Evolutionary conservation across 2,329 filamentous ascomycete species (phyloP), one percentile per base, ranked within the genome.

Genomic region (Beauveria rudraprayagi): DNA sequence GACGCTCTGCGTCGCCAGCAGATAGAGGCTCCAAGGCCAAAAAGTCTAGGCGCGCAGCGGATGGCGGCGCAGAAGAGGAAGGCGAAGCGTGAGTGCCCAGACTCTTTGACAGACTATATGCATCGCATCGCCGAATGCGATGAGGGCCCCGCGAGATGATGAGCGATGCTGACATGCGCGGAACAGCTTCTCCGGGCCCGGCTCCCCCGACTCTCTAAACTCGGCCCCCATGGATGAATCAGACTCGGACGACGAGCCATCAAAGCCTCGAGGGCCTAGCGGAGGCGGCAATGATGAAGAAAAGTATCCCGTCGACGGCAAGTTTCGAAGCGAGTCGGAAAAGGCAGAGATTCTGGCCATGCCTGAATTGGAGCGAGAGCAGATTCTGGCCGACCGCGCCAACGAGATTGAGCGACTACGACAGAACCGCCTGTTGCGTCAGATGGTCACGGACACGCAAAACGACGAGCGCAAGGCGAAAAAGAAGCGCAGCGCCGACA

Each of bases 181-280:
- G n/a, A 26, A 47, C 70, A 93, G 89, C 61, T 92, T 88, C 22
- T 89, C 87, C 24, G 78, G 80, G 16, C 85, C 85, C 10, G 80
- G 78, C n/a, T 89, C 89, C 19, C 88, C 85, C 56, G 83, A 85
- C 70, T 96, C 91, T 6, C 83, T 89, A 57, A 83, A 88, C 69
- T 96, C 92, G 11, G 92, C 87, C 24, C 88, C 90, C 24, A 96
- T 96, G 91, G 91, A 93, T 63, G 90, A 94, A 72, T 94, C 89
- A 51, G 88, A 91, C 65, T 91, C 90, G 17, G 77, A 78, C 37
- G 75, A 71, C 47, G 77, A 78, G 77, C 80, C 61, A 75, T 80
- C 60, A 76, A 82, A 56, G 73, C 64, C 64, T 64, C 65, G 76
- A 70, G 64, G 70, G 67, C 67, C 73, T 74, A 65, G 75, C 70